phyloP scores from a whole-genome alignment of 2,329 filamentous ascomycete species.

The Hypoxylon sp. region DNA sequence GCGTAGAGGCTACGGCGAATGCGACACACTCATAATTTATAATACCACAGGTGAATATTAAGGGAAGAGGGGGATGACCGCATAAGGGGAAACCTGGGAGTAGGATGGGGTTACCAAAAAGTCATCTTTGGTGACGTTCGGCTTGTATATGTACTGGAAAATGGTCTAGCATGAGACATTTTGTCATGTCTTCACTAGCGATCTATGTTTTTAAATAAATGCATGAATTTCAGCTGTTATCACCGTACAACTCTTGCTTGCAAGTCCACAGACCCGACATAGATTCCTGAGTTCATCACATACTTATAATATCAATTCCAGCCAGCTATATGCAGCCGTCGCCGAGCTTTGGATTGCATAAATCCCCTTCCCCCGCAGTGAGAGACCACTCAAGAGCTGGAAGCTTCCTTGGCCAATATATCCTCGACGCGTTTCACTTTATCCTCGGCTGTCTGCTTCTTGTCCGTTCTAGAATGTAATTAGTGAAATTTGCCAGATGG shows the following conservation, averaged over 20 bases:
- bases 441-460: constrained; percentile 83
- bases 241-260: not conserved
- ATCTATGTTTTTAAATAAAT: constrained; percentile 28
- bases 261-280: not conserved
- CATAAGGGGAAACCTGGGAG: not conserved
- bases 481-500: constrained; percentile 1
- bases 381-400: constrained; percentile 4
- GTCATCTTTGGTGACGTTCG: constrained; percentile 18
- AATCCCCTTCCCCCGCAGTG: not conserved
- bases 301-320: not conserved
- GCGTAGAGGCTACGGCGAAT: constrained; percentile 54
- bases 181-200: constrained; percentile 12
- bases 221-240: constrained; percentile 21
- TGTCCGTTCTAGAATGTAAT: constrained; percentile 76
- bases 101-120: constrained; percentile 12
- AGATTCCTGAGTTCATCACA: not conserved
- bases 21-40: not conserved
- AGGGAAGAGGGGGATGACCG: not conserved
- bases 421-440: constrained; percentile 78
- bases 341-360: not conserved
- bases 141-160: constrained; percentile 28
- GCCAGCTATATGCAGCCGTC: not conserved
- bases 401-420: constrained; percentile 58
- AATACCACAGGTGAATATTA: constrained; percentile 7
- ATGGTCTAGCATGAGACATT: constrained; percentile 4